These are phyloP conservation scores for Graphilbum fragrans DNA, from an alignment of 2,329 filamentous ascomycete genomes.

Conservation along the genomic window DNA sequence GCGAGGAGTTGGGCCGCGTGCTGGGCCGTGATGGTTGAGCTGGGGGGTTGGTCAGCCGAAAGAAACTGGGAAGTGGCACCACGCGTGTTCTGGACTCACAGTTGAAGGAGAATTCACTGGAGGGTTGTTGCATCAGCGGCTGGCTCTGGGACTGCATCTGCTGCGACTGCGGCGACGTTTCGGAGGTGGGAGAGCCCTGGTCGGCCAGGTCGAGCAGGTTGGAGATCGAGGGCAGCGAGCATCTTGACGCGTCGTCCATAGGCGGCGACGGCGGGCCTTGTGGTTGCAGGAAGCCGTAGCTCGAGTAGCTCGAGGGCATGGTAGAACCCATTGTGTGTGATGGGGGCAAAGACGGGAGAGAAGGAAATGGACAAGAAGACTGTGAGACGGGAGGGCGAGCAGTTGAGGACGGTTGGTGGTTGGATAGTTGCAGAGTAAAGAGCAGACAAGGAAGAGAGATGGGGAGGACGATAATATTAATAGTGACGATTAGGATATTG, in stretches of 20 bases:
- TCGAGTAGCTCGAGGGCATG: too few species aligned
- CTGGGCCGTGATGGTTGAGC: conserved; percentile 23
- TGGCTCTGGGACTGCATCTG: conserved; percentile 13
- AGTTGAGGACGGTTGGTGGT: background rate
- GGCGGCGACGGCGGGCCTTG: conserved; percentile 55
- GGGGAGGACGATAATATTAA: too few species aligned
- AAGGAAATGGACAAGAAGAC: background rate
- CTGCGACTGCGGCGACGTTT: conserved; percentile 37
- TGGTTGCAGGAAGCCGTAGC: conserved; percentile 7
- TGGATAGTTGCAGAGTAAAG: too few species aligned
- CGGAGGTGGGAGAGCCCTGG: conserved; percentile 46
- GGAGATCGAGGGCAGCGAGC: conserved; percentile 86
- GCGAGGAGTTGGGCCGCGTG: conserved; percentile 34
- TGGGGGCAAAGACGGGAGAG: background rate
- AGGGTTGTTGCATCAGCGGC: conserved; percentile 11
- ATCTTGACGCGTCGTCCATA: conserved; percentile 62
- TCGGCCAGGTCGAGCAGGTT: conserved; percentile 77
- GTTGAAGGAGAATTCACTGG: conserved; percentile 11
- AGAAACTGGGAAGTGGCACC: conserved; percentile 2
- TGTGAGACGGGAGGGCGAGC: background rate
- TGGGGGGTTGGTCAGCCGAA: background rate
- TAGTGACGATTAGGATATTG: conserved; percentile 11
- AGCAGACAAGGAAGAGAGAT: too few species aligned
- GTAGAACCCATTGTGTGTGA: too few species aligned
- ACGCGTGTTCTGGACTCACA: background rate